A percentile compares a stretch with the other conserved stretches of the same genome.
These are phyloP conservation scores for Kickxella alabastrina DNA, from an alignment of 192 early-diverging fungal genomes.

Conservation along the genomic window DNA sequence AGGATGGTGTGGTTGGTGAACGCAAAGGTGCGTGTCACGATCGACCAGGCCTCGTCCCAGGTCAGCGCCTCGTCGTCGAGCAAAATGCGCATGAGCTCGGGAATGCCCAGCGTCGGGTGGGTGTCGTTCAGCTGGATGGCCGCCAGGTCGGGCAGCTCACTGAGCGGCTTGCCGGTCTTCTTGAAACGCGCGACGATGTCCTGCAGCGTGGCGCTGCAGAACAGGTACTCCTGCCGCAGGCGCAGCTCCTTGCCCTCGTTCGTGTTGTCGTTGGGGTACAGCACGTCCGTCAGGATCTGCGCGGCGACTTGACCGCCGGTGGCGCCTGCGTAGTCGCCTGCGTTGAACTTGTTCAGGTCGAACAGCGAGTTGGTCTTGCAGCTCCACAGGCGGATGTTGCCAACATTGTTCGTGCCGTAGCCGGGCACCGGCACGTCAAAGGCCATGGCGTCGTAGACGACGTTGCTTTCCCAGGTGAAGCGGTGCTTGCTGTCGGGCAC, in stretches of 20 bases:
- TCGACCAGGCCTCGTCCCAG: conserved; percentile 97
- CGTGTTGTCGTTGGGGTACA: conserved; percentile 99
- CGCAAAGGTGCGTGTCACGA: conserved; percentile 84
- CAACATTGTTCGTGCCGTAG: conserved; percentile 88
- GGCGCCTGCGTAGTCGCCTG: conserved; percentile 88
- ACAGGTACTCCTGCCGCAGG: conserved; percentile 98
- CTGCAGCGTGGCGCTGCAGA: conserved; percentile 84
- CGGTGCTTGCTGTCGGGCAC: conserved; percentile 65
- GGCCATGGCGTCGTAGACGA: conserved; percentile 85
- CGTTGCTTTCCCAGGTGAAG: conserved; percentile 81
- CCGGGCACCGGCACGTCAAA: conserved; percentile 98
- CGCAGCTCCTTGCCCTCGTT: conserved; percentile 94
- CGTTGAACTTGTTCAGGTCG: conserved; percentile 82
- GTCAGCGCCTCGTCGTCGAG: conserved; percentile 85
- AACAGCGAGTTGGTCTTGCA: conserved; percentile 87
- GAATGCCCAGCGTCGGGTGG: conserved; percentile 92
- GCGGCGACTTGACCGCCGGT: conserved; percentile 89
- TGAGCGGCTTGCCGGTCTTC: conserved; percentile 76
- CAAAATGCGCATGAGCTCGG: conserved; percentile 89
- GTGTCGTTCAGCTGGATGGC: conserved; percentile 98
- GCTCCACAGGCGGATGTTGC: conserved; percentile 97
- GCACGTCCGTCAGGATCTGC: conserved; percentile 89
- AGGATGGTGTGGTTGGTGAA: conserved; percentile 99
- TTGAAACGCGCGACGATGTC: conserved; percentile 94
- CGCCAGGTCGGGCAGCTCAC: conserved; percentile 87